A percentile compares a stretch with the other conserved stretches of the same genome.
Evolutionary conservation across 768 basidiomycete genomes (phyloP).

Genomic region (Suillus tomentosus): DNA sequence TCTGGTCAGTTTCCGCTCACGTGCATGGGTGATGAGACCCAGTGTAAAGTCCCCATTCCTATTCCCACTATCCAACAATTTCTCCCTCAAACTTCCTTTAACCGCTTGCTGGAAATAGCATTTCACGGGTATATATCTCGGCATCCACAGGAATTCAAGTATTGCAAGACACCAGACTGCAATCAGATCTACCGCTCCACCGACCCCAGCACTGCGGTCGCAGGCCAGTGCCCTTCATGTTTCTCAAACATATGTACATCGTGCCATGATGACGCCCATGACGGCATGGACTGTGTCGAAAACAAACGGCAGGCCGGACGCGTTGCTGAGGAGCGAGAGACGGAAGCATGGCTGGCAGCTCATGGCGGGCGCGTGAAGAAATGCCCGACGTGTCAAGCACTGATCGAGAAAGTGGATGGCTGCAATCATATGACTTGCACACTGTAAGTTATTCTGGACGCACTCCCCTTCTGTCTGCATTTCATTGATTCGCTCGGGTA

Average conservation of each 20-base stretch:
- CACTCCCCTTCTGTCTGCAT: too few relatives aligned
- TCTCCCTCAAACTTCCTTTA: slow-evolving; percentile 53
- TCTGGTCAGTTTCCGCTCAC: slow-evolving; percentile 62
- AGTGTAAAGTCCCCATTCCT: slow-evolving; percentile 56
- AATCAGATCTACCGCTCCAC: slow-evolving; percentile 66
- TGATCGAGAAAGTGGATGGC: slow-evolving; percentile 70
- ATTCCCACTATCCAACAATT: slow-evolving; percentile 52
- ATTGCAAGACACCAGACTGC: slow-evolving; percentile 81
- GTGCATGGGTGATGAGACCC: slow-evolving; percentile 67
- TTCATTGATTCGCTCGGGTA: background rate
- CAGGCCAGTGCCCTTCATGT: slow-evolving; percentile 69
- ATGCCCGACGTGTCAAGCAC: slow-evolving; percentile 69
- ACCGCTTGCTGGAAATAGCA: slow-evolving; percentile 54
- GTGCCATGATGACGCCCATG: slow-evolving; percentile 64
- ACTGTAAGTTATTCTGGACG: slow-evolving; percentile 18
- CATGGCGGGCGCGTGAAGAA: slow-evolving; percentile 62
- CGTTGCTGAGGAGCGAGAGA: slow-evolving; percentile 50
- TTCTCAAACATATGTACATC: slow-evolving; percentile 62
- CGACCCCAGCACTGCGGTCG: slow-evolving; percentile 35
- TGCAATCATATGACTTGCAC: slow-evolving; percentile 82
- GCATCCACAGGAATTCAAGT: slow-evolving; percentile 61
- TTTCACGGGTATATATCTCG: slow-evolving; percentile 59
- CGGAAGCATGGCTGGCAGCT: slow-evolving; percentile 55
- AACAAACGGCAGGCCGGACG: slow-evolving; percentile 29
- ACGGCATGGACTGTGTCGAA: slow-evolving; percentile 60